A percentile compares a stretch with the other conserved stretches of the same genome.
phyloP scores from a whole-genome alignment of 805 yeast species.

The Pichia nakasei region DNA sequence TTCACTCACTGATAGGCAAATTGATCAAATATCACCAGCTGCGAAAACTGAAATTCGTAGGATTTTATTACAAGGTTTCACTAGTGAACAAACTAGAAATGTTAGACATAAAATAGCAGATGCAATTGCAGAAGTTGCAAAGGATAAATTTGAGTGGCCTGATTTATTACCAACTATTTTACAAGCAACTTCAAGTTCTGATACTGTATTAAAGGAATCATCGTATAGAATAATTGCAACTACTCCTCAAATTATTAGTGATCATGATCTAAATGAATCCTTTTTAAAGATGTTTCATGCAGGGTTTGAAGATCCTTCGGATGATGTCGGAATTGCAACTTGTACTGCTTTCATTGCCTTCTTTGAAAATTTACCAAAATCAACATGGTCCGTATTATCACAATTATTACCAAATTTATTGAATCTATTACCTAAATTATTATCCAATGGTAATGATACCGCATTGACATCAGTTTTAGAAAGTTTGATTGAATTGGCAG shows the following conservation, averaged over 20 bases:
- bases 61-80: slow-evolving; percentile 65
- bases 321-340: slow-evolving; percentile 83
- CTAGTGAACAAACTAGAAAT: slow-evolving; percentile 55
- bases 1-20: slow-evolving; percentile 65
- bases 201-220: slow-evolving; percentile 73
- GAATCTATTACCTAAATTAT: slow-evolving; percentile 78
- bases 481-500: slow-evolving; percentile 81
- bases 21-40: slow-evolving; percentile 56
- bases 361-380: slow-evolving; percentile 73
- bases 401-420: slow-evolving; percentile 76
- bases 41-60: slow-evolving; percentile 56
- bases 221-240: slow-evolving; percentile 84
- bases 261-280: slow-evolving; percentile 32
- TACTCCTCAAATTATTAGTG: slow-evolving; percentile 69
- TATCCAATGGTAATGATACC: slow-evolving; percentile 67
- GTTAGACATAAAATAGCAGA: slow-evolving; percentile 91
- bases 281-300: slow-evolving; percentile 58
- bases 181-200: slow-evolving; percentile 41
- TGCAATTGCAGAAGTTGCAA: slow-evolving; percentile 88
- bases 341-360: slow-evolving; percentile 88
- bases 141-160: slow-evolving; percentile 66
- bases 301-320: slow-evolving; percentile 75
- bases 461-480: slow-evolving; percentile 86
- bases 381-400: slow-evolving; percentile 67
- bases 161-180: slow-evolving; percentile 69